A percentile compares a stretch with the other conserved stretches of the same genome.
Evolutionary conservation across 2,329 filamentous ascomycete species (phyloP).

Genomic region (Fusarium hainanense): DNA sequence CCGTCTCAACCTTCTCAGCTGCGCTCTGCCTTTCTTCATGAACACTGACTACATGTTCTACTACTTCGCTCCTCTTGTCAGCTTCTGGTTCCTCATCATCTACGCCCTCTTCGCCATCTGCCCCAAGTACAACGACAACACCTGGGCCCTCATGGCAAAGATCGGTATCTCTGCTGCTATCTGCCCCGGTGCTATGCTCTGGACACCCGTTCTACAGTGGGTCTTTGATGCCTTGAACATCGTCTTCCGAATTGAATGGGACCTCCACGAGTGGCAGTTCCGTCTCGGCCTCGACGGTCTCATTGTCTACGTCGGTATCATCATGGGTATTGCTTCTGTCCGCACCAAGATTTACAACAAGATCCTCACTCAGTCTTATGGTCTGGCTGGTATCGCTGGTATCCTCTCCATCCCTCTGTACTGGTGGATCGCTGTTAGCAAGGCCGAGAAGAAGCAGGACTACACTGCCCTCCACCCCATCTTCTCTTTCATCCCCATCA

Average conservation of each 20-base stretch:
- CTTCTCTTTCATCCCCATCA: constrained; percentile 64
- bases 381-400: constrained; percentile 26
- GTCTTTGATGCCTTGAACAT: constrained; percentile 47
- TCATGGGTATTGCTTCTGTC: constrained; percentile 49
- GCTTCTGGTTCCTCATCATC: constrained; percentile 70
- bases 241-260: constrained; percentile 60
- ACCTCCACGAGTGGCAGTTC: constrained; percentile 61
- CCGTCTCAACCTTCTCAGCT: constrained; percentile 66
- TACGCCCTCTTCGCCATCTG: constrained; percentile 62
- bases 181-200: constrained; percentile 46
- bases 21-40: constrained; percentile 66
- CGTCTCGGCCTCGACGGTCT: constrained; percentile 64
- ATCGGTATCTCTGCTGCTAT: constrained; percentile 57
- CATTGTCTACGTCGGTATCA: constrained; percentile 67
- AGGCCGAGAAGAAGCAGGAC: constrained; percentile 36
- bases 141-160: constrained; percentile 59
- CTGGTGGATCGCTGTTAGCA: constrained; percentile 48
- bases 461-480: constrained; percentile 65
- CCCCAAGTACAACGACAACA: constrained; percentile 56
- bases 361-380: constrained; percentile 37
- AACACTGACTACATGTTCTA: constrained; percentile 63
- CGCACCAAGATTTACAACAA: constrained; percentile 30
- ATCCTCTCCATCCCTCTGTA: constrained; percentile 44
- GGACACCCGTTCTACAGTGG: constrained; percentile 36
- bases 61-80: constrained; percentile 67